Evolutionary conservation across 1,139 yeast genomes (phyloP).

Genomic region (Arxiozyma bovina): DNA sequence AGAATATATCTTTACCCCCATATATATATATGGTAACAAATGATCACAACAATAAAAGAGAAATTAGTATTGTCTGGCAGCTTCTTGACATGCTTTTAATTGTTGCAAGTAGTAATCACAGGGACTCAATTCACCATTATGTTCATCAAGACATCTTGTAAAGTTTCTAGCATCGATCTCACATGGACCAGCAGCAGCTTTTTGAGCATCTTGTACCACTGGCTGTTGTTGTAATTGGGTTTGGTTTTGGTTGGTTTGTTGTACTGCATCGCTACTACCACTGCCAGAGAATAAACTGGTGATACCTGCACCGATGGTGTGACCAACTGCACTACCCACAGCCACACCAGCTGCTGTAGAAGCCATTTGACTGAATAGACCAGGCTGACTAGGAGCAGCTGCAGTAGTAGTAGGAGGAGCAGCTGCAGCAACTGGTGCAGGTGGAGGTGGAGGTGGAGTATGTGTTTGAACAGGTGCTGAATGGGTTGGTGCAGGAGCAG

Average conservation of each 20-base stretch:
- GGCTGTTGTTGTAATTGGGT: slow-evolving; percentile 36
- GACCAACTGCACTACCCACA: slow-evolving; percentile 95
- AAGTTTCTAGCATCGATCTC: slow-evolving; percentile 90
- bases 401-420: no score
- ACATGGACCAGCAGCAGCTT: slow-evolving; percentile 50
- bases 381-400: slow-evolving; percentile 55
- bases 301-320: slow-evolving; percentile 91
- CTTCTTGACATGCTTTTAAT: slow-evolving; percentile 94
- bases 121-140: slow-evolving; percentile 89
- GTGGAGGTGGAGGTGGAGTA: slow-evolving; percentile 15
- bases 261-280: slow-evolving; percentile 39
- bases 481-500: slow-evolving; percentile 41
- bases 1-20: not conserved
- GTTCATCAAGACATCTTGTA: slow-evolving; percentile 90
- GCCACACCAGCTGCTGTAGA: slow-evolving; percentile 99
- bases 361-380: slow-evolving; percentile 94
- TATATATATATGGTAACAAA: not conserved
- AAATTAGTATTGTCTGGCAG: slow-evolving; percentile 64
- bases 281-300: slow-evolving; percentile 89
- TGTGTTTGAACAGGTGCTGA: slow-evolving; percentile 17
- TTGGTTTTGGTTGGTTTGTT: slow-evolving; percentile 29
- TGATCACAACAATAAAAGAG: not conserved
- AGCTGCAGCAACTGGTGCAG: slow-evolving; percentile 35
- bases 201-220: slow-evolving; percentile 29
- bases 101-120: slow-evolving; percentile 96